Base-by-base conservation (phyloP, 345 rosid species). In the Ceriops decandra region DNA sequence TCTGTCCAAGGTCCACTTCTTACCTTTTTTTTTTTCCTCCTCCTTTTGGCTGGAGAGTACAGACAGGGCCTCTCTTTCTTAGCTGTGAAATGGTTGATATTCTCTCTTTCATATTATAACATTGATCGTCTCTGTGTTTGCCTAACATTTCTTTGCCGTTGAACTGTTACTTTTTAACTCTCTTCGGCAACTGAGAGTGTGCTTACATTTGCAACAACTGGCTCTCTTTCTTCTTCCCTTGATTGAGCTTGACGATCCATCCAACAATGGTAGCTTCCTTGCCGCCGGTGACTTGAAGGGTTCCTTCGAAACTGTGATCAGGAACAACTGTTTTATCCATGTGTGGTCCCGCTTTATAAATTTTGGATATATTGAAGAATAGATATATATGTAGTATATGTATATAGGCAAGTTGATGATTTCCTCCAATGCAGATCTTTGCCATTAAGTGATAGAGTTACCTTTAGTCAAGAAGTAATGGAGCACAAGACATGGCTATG, bases 401-500 rank as follows among this genome's bases (percentile, higher is more conserved):
- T 13, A 13, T 42, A 27, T 63, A 33, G 56, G 26, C 49, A 31
- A 17, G 47, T 13, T n/a, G 27, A 31, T 63, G 47, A 5, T 46
- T 47, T 47, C 30, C 38, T 53, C 62, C 13, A 22, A 66, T 65
- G 72, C 73, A 68, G 69, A 63, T 71, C 47, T 66, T 67, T 26
- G 56, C 49, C 15, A 42, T 52, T 67, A 51, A 21, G 11, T 30
- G 57, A 70, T 10, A 11, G 26, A 7, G 28, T 56, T 22, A 30
- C 53, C 20, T 65, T 61, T 71, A 57, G 63, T 69, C 5, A 42
- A 42, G 72, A 60, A 66, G 56, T 17, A 33, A 92, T 92, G 98
- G 96, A 93, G 63, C 83, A 84, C 32, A 93, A 84, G 72, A 63
- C 86, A 28, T 88, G 98, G 98, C 84, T 85, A 63, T 87, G 97